Evolutionary conservation across 495 filamentous ascomycete species (phyloP).

Genomic region (Penicillium crystallinum): DNA sequence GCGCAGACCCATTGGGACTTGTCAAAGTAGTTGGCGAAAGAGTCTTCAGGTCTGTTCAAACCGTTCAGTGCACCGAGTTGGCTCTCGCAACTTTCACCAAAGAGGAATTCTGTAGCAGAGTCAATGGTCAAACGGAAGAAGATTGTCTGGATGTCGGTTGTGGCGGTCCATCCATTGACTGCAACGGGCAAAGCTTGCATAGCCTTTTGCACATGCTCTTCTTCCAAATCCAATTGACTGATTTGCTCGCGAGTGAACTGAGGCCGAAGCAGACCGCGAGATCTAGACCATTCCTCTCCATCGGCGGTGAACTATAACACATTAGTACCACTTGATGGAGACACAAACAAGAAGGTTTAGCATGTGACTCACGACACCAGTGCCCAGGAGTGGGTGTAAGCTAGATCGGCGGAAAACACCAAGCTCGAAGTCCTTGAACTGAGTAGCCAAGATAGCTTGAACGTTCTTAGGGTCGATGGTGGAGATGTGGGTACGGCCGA

Average conservation of each 20-base stretch:
- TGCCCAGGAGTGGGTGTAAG: constrained; percentile 39
- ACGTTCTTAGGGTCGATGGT: constrained; percentile 53
- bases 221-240: constrained; percentile 49
- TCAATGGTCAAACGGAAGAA: constrained; percentile 65
- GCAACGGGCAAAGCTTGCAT: constrained; percentile 33
- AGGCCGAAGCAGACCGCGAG: constrained; percentile 50
- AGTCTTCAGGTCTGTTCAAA: constrained; percentile 21
- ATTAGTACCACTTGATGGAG: constrained; percentile 1
- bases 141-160: constrained; percentile 52
- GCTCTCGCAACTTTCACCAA: constrained; percentile 52
- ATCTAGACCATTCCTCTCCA: constrained; percentile 47
- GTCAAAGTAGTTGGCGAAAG: constrained; percentile 41
- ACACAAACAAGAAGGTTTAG: background rate
- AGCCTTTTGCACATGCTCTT: constrained; percentile 44
- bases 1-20: constrained; percentile 34
- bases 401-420: constrained; percentile 28
- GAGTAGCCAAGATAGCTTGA: constrained; percentile 48
- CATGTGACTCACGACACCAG: constrained; percentile 39
- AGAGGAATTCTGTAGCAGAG: constrained; percentile 62
- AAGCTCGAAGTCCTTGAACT: constrained; percentile 50
- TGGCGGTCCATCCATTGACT: constrained; percentile 38
- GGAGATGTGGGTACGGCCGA: constrained; percentile 26
- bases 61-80: constrained; percentile 29
- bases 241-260: constrained; percentile 51
- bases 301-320: constrained; percentile 41